Evolutionary conservation across 2,329 filamentous ascomycete genomes (phyloP), one percentile per base, ranked within the genome.

Genomic region (Raffaelea albimanens): DNA sequence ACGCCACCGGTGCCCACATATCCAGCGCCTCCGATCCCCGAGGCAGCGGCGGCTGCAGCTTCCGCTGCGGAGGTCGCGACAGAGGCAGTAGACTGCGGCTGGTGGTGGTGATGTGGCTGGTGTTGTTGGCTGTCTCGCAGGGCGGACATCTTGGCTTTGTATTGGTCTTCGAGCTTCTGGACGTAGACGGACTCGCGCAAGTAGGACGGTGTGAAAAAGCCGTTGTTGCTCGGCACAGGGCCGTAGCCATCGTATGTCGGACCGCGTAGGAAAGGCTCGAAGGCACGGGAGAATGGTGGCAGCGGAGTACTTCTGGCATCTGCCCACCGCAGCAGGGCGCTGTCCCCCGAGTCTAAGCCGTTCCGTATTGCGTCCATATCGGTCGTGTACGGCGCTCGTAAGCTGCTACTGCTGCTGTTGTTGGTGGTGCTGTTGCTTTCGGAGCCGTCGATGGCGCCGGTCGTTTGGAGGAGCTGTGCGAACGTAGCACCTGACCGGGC

Each of bases 141-240:
- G 45, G 62, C 73, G 63, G 61, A 67, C 46, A 77, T 48, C 60
- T 77, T 85, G 42, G 76, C 73, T 61, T 72, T 77, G 61, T 89
- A 76, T 49, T 76, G 78, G 52, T 87, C 81, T 57, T 85, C 80
- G 43, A 96, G 72, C 61, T 78, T 82, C 57, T 84, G 77, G 46
- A 91, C 80, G 64, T 95, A 90, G 58, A 80, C 78, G 14, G 88
- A 91, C 36, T 79, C 79, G 55, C 75, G 73, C 40, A 97, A 75
- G 65, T 96, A 96, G 5, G 87, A 89, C 1, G 91, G 91, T 11
- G 83, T 75, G 63, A 95, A 89, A 70, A 91, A 91, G 49, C 64
- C 57, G 49, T 72, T 63, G 53, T 61, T 55, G 40, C 53, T 58
- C 40, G 47, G 49, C 14, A 47, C 45, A 1, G 49, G 43, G n/a